Evolutionary conservation across 305 asterid species (phyloP).

Genomic region (Fraxinus xanthoxyloides): DNA sequence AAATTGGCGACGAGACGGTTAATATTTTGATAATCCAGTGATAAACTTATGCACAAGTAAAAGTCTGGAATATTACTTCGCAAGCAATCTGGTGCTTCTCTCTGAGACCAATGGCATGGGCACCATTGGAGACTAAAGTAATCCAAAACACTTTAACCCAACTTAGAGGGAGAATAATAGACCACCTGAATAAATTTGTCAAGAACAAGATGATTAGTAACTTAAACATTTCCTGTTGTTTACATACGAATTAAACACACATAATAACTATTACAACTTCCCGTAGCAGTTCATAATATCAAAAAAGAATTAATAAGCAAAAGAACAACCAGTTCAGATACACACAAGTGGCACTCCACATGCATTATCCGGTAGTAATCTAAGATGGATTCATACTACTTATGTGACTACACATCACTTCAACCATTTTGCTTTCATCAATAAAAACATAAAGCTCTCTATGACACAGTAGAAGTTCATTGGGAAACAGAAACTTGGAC

Average conservation of each 20-base stretch:
- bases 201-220: constrained; percentile 11
- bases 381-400: neutral
- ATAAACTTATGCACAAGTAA: neutral
- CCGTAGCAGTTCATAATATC: neutral
- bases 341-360: neutral
- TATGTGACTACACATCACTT: neutral
- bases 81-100: constrained; percentile 82
- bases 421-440: neutral
- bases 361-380: neutral
- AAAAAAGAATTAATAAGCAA: neutral
- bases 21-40: neutral
- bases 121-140: constrained; percentile 58
- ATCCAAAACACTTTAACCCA: constrained; percentile 85
- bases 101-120: constrained; percentile 74
- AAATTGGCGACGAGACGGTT: constrained; percentile 7
- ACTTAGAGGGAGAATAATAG: constrained; percentile 74
- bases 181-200: constrained; percentile 57
- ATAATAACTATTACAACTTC: neutral
- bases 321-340: neutral
- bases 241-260: neutral
- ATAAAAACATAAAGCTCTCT: neutral
- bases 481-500: neutral
- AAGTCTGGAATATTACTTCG: constrained; percentile 49
- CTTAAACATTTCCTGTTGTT: neutral
- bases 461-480: neutral